phyloP scores from a whole-genome alignment of 768 basidiomycete genomes.

The Mycena rebaudengoi region DNA sequence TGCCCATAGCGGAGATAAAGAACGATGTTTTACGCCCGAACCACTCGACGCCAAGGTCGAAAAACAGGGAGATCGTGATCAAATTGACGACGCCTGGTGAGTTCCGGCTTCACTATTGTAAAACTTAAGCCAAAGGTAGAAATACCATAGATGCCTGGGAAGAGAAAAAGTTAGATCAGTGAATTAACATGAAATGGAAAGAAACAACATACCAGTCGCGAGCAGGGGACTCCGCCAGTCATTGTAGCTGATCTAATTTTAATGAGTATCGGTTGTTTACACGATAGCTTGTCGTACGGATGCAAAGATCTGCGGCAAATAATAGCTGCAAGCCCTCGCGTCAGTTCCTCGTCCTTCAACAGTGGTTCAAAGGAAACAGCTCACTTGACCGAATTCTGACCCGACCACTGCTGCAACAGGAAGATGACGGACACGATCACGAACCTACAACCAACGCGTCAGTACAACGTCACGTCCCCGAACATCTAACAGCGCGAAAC shows the following conservation, averaged over 20 bases:
- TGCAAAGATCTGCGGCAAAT: constrained; percentile 77
- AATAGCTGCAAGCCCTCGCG: constrained; percentile 52
- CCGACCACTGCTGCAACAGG: constrained; percentile 83
- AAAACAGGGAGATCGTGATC: constrained; percentile 69
- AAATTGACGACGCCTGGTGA: constrained; percentile 61
- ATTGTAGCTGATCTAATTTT: constrained; percentile 68
- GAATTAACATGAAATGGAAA: neutral
- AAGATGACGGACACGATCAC: constrained; percentile 85
- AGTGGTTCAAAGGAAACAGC: constrained; percentile 25
- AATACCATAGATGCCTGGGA: constrained; percentile 34
- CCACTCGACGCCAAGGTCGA: constrained; percentile 72
- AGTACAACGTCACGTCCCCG: too few relatives aligned
- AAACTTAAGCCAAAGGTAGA: neutral
- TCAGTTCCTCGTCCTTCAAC: neutral
- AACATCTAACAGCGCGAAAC: too few relatives aligned
- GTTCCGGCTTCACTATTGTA: neutral
- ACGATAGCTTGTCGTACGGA: constrained; percentile 50
- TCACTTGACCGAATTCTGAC: constrained; percentile 80
- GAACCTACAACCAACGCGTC: neutral
- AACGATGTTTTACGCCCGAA: constrained; percentile 76
- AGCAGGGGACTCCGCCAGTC: constrained; percentile 68
- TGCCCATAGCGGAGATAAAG: constrained; percentile 78
- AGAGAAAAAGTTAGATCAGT: neutral
- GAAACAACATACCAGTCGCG: constrained; percentile 63
- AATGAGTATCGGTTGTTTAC: neutral